phyloP scores from a whole-genome alignment of 345 rosid genomes.

The Balakata baccata region DNA sequence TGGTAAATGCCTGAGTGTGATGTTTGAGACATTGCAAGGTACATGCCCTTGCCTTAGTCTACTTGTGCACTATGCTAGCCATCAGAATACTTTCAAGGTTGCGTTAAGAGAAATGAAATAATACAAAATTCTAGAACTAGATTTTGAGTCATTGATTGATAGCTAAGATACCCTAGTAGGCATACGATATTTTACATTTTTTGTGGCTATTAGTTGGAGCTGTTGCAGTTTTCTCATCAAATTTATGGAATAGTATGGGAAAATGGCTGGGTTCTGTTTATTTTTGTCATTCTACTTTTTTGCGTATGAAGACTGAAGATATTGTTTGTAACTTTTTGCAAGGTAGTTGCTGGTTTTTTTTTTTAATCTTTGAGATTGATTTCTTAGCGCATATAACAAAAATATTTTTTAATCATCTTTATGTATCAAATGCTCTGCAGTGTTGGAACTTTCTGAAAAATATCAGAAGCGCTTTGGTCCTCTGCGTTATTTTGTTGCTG shows the following conservation, averaged over 20 bases:
- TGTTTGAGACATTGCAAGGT: not conserved
- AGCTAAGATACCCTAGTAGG: not conserved
- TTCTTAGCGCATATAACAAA: not conserved
- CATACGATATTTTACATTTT: not conserved
- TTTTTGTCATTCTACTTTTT: not conserved
- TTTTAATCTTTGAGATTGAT: slow-evolving; percentile 1
- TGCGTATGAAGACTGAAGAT: not conserved
- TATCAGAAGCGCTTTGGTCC: slow-evolving; percentile 95
- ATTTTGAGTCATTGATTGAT: not conserved
- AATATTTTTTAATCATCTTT: slow-evolving; percentile 3
- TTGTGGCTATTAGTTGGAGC: not conserved
- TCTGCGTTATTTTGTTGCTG: slow-evolving; percentile 92
- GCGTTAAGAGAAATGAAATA: not conserved
- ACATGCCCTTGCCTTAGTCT: not conserved
- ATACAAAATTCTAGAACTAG: not conserved
- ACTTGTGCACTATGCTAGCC: not conserved
- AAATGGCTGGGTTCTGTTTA: not conserved
- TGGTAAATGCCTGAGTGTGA: not conserved
- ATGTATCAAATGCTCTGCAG: slow-evolving; percentile 45
- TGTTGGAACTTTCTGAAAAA: slow-evolving; percentile 91
- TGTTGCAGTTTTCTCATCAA: not conserved
- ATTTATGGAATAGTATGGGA: not conserved
- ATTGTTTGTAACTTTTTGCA: not conserved
- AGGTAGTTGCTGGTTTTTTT: not conserved
- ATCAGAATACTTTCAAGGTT: not conserved